Evolutionary conservation across 2,329 filamentous ascomycete species (phyloP).

Genomic region (Cladosporium sp.): DNA sequence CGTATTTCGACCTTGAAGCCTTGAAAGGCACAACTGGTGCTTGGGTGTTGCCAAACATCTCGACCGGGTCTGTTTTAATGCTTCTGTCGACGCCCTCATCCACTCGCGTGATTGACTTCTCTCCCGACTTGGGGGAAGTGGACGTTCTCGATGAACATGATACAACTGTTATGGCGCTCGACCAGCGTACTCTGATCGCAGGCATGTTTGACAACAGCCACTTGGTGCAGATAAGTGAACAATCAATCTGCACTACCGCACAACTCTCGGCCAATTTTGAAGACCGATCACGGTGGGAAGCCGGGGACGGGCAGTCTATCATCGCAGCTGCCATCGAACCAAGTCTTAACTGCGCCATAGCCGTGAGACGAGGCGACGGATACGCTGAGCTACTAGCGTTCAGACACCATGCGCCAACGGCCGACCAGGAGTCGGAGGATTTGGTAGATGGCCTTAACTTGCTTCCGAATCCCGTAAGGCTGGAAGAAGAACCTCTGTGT

Average conservation of each 20-base stretch:
- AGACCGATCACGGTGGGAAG: conserved; percentile 23
- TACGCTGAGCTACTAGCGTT: conserved; percentile 18
- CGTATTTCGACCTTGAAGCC: conserved; percentile 27
- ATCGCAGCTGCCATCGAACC: conserved; percentile 29
- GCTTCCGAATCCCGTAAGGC: not conserved
- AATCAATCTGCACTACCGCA: conserved; percentile 25
- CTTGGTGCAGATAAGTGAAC: conserved; percentile 34
- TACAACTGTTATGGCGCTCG: conserved; percentile 27
- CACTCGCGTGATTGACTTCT: conserved; percentile 26
- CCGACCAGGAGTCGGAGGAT: not conserved
- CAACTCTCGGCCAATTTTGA: conserved; percentile 31
- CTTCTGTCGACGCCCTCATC: conserved; percentile 38
- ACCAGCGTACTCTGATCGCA: conserved; percentile 30
- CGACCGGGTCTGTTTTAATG: conserved; percentile 37
- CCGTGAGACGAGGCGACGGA: conserved; percentile 21
- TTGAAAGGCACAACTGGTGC: conserved; percentile 34
- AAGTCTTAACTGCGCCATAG: conserved; percentile 20
- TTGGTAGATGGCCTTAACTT: not conserved
- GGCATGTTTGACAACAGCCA: conserved; percentile 23
- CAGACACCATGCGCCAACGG: not conserved
- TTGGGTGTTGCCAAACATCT: conserved; percentile 39
- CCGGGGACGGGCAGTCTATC: conserved; percentile 22
- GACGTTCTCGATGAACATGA: conserved; percentile 22
- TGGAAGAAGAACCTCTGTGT: conserved; percentile 21
- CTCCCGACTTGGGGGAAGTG: conserved; percentile 22